Evolutionary conservation across 345 rosid species (phyloP), one percentile per base, ranked within the genome.

Genomic region (Eutrema yunnanense): DNA sequence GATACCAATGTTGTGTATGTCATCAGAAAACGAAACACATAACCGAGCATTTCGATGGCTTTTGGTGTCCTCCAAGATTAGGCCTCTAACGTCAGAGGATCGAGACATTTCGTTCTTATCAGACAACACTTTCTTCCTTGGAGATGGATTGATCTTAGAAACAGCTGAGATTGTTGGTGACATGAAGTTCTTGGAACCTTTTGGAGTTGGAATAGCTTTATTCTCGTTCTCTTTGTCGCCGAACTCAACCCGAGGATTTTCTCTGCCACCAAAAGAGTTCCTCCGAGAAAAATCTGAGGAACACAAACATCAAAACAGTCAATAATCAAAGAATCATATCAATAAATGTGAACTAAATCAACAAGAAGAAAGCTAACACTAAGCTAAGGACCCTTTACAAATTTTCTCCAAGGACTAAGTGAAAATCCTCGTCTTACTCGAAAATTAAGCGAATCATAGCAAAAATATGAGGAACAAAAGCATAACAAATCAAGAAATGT

Each of bases 121-220:
- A 2, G 79, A 68, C 78, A 92, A 85, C 8, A 92, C 74, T 72
- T 79, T 87, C 86, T 88, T 92, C 81, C 86, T 87, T 12, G 96
- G 92, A 1, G 95, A 88, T 43, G 91, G 46, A 62, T 73, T 80
- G 72, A 88, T 67, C 74, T 92, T 90, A 8, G 96, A 92, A 68
- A 82, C 92, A 0, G 98, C 96, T 60, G 96, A 88, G 22, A 90
- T 86, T 32, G 98, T 90, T 11, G 96, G 96, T 54, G 92, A 86
- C 98, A 87, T 92, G 80, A 92, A 92, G 79, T 87, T 78, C 86
- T 86, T 92, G 22, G 83, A 57, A 50, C 83, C 75, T 67, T 78
- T 92, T 34, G 80, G 74, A 12, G 82, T 84, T 51, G 82, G 80
- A 57, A 69, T 52, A 44, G 83, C 69, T 54, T 81, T 82, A 6